Conservation (phyloP, 805 yeast species). For the Hanseniaspora occidentalis region DNA sequence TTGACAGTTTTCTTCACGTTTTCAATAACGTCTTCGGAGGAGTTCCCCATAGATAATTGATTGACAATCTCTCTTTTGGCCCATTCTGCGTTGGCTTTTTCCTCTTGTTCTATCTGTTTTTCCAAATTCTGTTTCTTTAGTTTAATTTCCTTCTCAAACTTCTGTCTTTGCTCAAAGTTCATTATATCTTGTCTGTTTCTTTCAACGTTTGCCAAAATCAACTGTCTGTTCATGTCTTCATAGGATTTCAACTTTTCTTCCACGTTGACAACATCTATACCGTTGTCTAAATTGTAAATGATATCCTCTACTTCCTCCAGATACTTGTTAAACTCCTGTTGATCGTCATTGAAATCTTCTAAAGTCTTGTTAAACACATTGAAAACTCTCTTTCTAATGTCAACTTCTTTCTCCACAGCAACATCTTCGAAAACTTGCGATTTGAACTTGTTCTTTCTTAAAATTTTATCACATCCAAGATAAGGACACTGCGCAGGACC, state of each 20-base stretch:
- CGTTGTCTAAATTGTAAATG: slow-evolving; percentile 62
- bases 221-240: slow-evolving; percentile 60
- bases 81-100: slow-evolving; percentile 37
- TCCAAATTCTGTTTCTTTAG: slow-evolving; percentile 38
- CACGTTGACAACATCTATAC: slow-evolving; percentile 55
- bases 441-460: slow-evolving; percentile 83
- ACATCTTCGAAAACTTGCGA: slow-evolving; percentile 88
- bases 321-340: slow-evolving; percentile 59
- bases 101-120: slow-evolving; percentile 52
- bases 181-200: slow-evolving; percentile 60
- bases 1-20: slow-evolving; percentile 38
- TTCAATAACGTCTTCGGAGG: slow-evolving; percentile 37
- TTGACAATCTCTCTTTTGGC: slow-evolving; percentile 46
- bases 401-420: slow-evolving; percentile 82
- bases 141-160: slow-evolving; percentile 57
- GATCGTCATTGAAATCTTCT: slow-evolving; percentile 48
- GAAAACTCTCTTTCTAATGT: slow-evolving; percentile 67
- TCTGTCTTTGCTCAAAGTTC: slow-evolving; percentile 48
- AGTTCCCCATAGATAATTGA: slow-evolving; percentile 32
- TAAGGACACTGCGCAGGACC: slow-evolving; percentile 98
- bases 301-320: slow-evolving; percentile 75
- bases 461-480: slow-evolving; percentile 74
- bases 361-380: slow-evolving; percentile 69
- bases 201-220: slow-evolving; percentile 65
- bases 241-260: slow-evolving; percentile 55